A percentile compares a stretch with the other conserved stretches of the same genome.
Conservation (phyloP, 768 basidiomycete species). For the Collybia sordida region DNA sequence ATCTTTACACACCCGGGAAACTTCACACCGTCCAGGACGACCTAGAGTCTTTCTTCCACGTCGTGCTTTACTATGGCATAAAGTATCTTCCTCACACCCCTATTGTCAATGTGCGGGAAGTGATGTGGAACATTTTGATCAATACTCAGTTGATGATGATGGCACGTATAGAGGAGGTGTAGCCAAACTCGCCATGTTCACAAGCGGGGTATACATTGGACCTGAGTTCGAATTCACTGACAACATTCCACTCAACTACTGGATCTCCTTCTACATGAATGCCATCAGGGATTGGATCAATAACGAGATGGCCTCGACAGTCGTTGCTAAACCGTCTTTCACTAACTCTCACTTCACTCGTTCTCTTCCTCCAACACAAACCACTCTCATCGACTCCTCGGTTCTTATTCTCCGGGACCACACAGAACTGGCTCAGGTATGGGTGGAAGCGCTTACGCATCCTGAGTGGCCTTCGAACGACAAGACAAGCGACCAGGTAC, state of each 20-base stretch:
- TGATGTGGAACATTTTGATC: not conserved
- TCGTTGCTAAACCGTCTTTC: no score
- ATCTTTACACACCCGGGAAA: not conserved
- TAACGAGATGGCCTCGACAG: no score
- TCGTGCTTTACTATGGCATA: conserved; percentile 2
- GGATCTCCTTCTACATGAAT: not conserved
- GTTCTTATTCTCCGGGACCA: no score
- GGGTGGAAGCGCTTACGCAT: no score
- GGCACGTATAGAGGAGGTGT: not conserved
- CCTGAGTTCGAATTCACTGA: not conserved
- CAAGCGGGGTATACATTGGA: not conserved
- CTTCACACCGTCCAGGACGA: not conserved
- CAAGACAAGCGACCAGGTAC: no score
- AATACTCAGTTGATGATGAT: not conserved
- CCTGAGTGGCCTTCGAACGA: no score
- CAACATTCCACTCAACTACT: not conserved
- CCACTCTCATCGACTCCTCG: no score
- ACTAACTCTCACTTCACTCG: no score
- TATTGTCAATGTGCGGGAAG: not conserved
- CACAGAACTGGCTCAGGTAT: no score
- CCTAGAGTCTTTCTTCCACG: not conserved
- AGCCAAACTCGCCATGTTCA: not conserved
- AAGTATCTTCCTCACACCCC: not conserved
- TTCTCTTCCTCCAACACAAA: no score
- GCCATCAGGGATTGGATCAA: not conserved